A percentile compares a stretch with the other conserved stretches of the same genome.
Evolutionary conservation across 176 grass and related monocot genomes (phyloP).

Genomic region (Poa pratensis): DNA sequence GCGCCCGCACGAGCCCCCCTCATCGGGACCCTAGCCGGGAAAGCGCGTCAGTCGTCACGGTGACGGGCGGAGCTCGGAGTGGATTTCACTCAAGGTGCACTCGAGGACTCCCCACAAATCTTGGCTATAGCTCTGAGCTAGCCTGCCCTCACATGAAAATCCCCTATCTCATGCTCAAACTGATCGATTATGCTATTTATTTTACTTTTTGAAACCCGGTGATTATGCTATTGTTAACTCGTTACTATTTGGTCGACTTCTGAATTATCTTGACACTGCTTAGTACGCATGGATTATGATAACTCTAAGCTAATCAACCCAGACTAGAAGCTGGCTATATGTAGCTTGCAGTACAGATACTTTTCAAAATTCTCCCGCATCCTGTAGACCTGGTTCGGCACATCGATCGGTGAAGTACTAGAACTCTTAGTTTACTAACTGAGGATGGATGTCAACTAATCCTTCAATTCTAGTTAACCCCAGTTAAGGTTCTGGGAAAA

Average conservation of each 20-base stretch:
- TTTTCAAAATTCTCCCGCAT: background rate
- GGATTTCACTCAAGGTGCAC: conserved; percentile 58
- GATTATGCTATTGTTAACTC: background rate
- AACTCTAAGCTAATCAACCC: background rate
- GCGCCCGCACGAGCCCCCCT: conserved; percentile 39
- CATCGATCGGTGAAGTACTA: conserved; percentile 1
- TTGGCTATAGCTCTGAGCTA: conserved; percentile 22
- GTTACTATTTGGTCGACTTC: background rate
- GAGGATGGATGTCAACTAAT: conserved; percentile 55
- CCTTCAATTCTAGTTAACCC: conserved; percentile 56
- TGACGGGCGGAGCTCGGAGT: conserved; percentile 53
- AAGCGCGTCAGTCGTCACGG: conserved; percentile 27
- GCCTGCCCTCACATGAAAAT: conserved; percentile 45
- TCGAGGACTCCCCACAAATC: conserved; percentile 22
- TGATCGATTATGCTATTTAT: background rate
- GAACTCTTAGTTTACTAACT: conserved; percentile 38
- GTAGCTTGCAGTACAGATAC: background rate
- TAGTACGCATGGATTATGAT: background rate
- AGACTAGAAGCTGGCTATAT: background rate
- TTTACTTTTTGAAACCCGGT: too few species aligned
- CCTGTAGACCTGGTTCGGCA: background rate
- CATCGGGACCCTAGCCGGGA: conserved; percentile 36
- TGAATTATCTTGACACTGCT: background rate
- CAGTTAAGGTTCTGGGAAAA: conserved; percentile 48
- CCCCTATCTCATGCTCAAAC: conserved; percentile 26